Evolutionary conservation across 106 monocot genomes (phyloP), one percentile per base, ranked within the genome.

Genomic region (Chionographis japonica): DNA sequence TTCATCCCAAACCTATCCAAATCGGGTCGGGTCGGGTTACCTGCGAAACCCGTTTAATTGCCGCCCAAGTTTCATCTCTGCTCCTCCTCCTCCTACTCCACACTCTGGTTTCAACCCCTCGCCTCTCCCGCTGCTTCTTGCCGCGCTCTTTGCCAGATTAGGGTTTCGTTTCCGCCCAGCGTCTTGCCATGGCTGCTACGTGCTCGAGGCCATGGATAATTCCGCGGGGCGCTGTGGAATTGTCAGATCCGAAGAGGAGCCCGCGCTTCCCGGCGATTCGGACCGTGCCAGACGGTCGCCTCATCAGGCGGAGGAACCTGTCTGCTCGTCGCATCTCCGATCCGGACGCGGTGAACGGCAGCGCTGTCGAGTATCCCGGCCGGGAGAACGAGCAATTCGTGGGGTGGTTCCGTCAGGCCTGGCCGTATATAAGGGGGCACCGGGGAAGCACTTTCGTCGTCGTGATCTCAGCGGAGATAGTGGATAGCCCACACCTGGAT

Each of bases 361-460:
- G 39, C 52, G 19, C 51, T 42, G 37, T 20, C 10, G 74, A 19
- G 16, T 5, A 3, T 37, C 40, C 55, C 17, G 37, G 18, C 20
- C 65, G 20, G 56, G 86, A 84, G 52, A 58, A 79, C 37, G 79
- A 83, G 76, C 78, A 77, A 41, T 83, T 88, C 53, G 90, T 94
- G 11, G 71, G 56, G 36, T 86, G 83, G 74, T 94, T 88, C 62
- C 65, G 86, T 10, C 81, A 88, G 72, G 80, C 91, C 4, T 95
- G 94, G 94, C 85, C 88, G 12, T 89, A 89, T 67, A 90, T 95
- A 19, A 74, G 77, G 27, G 88, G 84, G 3, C 95, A 91, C 67
- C 66, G 86, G 56, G 91, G 91, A 27, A 95, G 95, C 77, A 89
- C 82, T 14, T 86, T 91, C 68, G 85, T 91, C 4, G 88, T 95